Evolutionary conservation across 306 rosid species (phyloP).

Genomic region (Gleditsia sinensis): DNA sequence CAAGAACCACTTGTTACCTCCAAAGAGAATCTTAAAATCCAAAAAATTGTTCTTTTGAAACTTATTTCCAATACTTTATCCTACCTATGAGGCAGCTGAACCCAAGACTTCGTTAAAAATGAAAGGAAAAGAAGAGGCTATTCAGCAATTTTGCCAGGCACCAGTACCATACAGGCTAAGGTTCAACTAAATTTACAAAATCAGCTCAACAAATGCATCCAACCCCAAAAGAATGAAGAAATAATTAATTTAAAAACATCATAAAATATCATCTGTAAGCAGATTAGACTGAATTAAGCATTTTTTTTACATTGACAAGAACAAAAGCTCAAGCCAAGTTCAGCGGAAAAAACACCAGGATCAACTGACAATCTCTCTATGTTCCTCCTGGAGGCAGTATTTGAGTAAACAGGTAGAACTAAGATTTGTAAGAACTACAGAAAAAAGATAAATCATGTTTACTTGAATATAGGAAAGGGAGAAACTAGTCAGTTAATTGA

Average conservation of each 20-base stretch:
- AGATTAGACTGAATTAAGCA: conserved; percentile 4
- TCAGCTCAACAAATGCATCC: not conserved
- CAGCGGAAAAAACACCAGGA: conserved; percentile 6
- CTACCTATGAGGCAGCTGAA: conserved; percentile 1
- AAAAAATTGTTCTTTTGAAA: not conserved
- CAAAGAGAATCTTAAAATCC: not conserved
- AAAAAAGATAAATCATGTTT: not conserved
- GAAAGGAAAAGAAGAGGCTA: not conserved
- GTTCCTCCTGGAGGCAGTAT: not conserved
- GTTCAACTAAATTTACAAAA: not conserved
- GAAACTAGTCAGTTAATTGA: conserved; percentile 3
- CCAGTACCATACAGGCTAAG: not conserved
- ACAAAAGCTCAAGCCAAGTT: not conserved
- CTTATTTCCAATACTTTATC: not conserved
- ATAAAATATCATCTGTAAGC: not conserved
- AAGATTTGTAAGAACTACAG: conserved; percentile 23
- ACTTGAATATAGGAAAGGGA: not conserved
- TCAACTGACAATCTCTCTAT: not conserved
- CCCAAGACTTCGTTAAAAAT: not conserved
- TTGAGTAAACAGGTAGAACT: not conserved
- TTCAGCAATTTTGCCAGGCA: conserved; percentile 3
- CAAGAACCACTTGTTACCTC: not conserved
- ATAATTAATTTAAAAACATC: conserved; percentile 4
- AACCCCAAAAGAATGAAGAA: conserved; percentile 11
- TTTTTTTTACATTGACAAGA: not conserved